phyloP scores from a whole-genome alignment of 2,329 filamentous ascomycete genomes.

The Fonsecaea pedrosoi region DNA sequence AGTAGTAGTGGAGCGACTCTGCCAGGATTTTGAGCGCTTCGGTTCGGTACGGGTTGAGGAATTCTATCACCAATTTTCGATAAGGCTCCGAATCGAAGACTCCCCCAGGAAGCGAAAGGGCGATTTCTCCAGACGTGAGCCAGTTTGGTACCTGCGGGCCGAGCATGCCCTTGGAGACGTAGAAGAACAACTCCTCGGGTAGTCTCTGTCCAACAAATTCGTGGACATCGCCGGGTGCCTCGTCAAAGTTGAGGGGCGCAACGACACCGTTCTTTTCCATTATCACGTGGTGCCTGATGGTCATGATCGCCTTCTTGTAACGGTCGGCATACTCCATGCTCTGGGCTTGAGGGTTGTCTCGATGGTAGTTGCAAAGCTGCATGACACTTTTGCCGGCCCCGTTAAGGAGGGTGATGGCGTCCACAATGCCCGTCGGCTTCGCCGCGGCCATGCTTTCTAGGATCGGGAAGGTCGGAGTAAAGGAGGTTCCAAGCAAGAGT shows the following conservation, averaged over 20 bases:
- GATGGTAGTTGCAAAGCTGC: slow-evolving; percentile 75
- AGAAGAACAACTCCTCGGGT: slow-evolving; percentile 88
- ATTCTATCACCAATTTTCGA: slow-evolving; percentile 74
- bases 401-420: slow-evolving; percentile 79
- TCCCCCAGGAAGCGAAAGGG: slow-evolving; percentile 83
- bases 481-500: slow-evolving; percentile 81
- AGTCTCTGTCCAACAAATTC: slow-evolving; percentile 89
- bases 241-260: slow-evolving; percentile 73
- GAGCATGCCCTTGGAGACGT: slow-evolving; percentile 82
- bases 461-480: slow-evolving; percentile 79
- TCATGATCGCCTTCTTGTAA: slow-evolving; percentile 84
- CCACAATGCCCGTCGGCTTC: slow-evolving; percentile 64
- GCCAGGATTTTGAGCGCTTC: slow-evolving; percentile 79
- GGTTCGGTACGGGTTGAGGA: slow-evolving; percentile 76
- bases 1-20: slow-evolving; percentile 80
- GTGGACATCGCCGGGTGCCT: slow-evolving; percentile 81
- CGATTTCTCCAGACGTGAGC: slow-evolving; percentile 78
- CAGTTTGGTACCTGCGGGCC: slow-evolving; percentile 79
- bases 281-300: slow-evolving; percentile 85
- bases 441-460: slow-evolving; percentile 68
- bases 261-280: slow-evolving; percentile 79
- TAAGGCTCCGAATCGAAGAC: slow-evolving; percentile 82
- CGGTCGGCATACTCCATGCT: slow-evolving; percentile 81
- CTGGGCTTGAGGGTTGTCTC: slow-evolving; percentile 75
- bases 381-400: slow-evolving; percentile 71